A percentile compares a stretch with the other conserved stretches of the same genome.
Conservation (phyloP, 2,329 filamentous ascomycete genomes). For the Botryotinia narcissicola region DNA sequence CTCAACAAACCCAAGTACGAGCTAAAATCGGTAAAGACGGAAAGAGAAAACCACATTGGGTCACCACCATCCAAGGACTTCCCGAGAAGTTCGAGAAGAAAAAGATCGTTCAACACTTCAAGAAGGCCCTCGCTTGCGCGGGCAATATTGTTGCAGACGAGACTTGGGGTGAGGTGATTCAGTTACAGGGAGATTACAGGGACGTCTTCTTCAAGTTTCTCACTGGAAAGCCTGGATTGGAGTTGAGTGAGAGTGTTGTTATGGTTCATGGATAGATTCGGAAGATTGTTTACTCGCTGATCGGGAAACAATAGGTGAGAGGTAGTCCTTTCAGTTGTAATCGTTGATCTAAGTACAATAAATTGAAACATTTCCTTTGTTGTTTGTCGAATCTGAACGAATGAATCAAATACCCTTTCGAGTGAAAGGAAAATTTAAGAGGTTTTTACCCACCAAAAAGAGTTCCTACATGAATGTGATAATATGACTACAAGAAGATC, state of each 20-base stretch:
- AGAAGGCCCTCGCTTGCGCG: background rate
- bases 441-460: background rate
- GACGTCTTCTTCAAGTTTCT: background rate
- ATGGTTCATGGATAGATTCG: background rate
- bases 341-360: background rate
- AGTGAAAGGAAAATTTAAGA: background rate
- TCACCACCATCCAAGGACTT: background rate
- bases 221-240: background rate
- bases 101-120: background rate
- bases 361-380: background rate
- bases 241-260: background rate
- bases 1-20: background rate
- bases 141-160: background rate
- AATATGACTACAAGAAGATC: background rate
- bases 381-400: background rate
- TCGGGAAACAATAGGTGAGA: background rate
- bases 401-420: background rate
- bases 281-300: background rate
- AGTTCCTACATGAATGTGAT: background rate
- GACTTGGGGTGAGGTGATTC: background rate
- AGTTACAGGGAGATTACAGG: background rate
- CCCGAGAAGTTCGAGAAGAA: background rate
- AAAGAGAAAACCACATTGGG: background rate
- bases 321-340: background rate
- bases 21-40: background rate